Percentiles rank a stretch among this genome's conserved stretches.
Evolutionary conservation across 2,329 filamentous ascomycete species (phyloP).

Genomic region (Diaporthe caulivora): DNA sequence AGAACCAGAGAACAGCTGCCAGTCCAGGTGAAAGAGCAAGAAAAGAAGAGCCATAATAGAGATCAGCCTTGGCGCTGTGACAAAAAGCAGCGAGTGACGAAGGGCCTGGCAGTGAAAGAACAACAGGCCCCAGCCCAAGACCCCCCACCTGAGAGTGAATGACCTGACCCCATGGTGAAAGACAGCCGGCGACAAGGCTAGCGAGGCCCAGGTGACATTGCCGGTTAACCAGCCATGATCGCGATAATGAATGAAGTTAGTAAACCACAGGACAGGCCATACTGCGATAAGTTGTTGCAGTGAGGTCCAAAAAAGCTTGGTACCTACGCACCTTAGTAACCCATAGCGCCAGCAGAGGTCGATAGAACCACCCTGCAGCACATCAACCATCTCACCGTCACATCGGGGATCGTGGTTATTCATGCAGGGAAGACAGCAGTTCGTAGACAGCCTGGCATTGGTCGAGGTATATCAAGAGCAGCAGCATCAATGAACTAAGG

Average conservation of each 20-base stretch:
- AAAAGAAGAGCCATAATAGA: background rate
- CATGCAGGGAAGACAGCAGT: background rate
- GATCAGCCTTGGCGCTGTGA: background rate
- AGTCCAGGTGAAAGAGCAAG: background rate
- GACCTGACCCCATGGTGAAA: background rate
- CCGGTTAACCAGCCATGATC: background rate
- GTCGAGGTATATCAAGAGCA: too few relatives aligned
- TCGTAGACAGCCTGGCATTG: background rate
- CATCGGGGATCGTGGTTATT: background rate
- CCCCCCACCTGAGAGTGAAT: background rate
- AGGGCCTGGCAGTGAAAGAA: background rate
- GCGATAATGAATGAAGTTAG: background rate
- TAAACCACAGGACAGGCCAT: background rate
- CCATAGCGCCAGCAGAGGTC: background rate
- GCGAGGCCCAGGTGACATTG: background rate
- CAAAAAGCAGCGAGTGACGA: conserved; percentile 18
- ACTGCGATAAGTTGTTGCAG: background rate
- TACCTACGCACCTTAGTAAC: background rate
- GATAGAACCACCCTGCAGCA: background rate
- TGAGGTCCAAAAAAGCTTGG: background rate
- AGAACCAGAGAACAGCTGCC: background rate
- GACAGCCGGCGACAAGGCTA: background rate
- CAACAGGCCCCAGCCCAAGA: background rate
- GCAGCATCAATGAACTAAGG: too few relatives aligned
- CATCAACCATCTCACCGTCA: background rate